phyloP scores from a whole-genome alignment of 2,329 filamentous ascomycete species.

The Neonectria faginata region DNA sequence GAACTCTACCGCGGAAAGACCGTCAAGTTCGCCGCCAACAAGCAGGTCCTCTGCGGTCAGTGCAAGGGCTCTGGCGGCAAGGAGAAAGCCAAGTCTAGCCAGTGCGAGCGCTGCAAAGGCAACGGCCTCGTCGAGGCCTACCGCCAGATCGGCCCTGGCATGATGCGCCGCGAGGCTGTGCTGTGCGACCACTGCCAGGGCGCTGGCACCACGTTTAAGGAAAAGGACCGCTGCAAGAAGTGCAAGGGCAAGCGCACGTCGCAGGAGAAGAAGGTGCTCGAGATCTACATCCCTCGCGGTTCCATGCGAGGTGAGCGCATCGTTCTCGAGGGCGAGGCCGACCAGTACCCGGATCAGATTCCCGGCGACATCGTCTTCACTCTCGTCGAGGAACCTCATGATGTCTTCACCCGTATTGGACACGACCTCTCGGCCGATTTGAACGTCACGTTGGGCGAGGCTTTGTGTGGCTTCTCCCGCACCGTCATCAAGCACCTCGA shows the following conservation, averaged over 20 bases:
- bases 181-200: conserved; percentile 87
- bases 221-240: conserved; percentile 98
- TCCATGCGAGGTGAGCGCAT: conserved; percentile 90
- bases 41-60: conserved; percentile 87
- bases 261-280: conserved; percentile 91
- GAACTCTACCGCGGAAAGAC: conserved; percentile 99
- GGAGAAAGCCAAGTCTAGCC: conserved; percentile 86
- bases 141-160: conserved; percentile 85
- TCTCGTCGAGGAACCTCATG: conserved; percentile 83
- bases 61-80: conserved; percentile 94
- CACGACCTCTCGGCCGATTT: conserved; percentile 86
- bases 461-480: conserved; percentile 88
- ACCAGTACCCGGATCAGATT: conserved; percentile 88
- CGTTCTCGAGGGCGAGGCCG: conserved; percentile 90
- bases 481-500: conserved; percentile 94
- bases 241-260: conserved; percentile 93
- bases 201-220: conserved; percentile 87
- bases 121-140: conserved; percentile 81
- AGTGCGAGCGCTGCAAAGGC: conserved; percentile 88
- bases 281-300: conserved; percentile 94
- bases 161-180: conserved; percentile 84
- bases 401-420: conserved; percentile 83
- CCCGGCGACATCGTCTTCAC: conserved; percentile 95
- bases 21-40: conserved; percentile 94
- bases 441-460: conserved; percentile 83